Base-by-base conservation (phyloP, 192 early-diverging fungal species). In the Backusella circina region DNA sequence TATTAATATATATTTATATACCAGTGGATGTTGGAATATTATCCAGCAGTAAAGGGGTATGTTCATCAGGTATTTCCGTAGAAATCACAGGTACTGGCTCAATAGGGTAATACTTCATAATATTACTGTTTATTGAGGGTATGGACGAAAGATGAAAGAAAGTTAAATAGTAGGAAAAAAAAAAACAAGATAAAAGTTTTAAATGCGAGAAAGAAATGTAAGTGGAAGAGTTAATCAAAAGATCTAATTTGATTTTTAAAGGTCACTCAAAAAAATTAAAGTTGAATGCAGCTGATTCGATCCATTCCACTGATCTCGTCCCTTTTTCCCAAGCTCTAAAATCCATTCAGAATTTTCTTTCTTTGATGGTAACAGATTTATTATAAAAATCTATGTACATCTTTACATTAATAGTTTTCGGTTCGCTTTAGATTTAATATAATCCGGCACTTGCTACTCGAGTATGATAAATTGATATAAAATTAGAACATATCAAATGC, bases 211-310 rank as follows among this genome's bases (percentile, higher is more conserved):
- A 37, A 36, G n/a, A 36, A 68, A 68, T 23, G 21, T 2, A 15
- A 38, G 23, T 38, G n/a, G 12, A 61, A 61, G 12, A 10, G 23
- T 61, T 28, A 61, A 61, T 28, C 28, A 21, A 61, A 61, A 28
- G 21, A 61, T 26, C 54, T 28, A 36, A 36, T 37, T 68, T 68
- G 32, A 68, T 37, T 68, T n/a, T 31, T 67, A 68, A 68, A 68
- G 67, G 67, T 68, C 35, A 68, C 36, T 37, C 54, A 61, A 26
- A 61, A 26, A 61, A 68, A 68, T 37, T 68, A 68, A 68, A 36
- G 67, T 68, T 68, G 33, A 23, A 35, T 68, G 33, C 67, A 68
- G 67, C 67, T 68, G 67, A 68, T 68, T 68, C 35, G 67, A 68
- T 23, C 67, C 23, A 61, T 61, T 28, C 23, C 54, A 61, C 54